Evolutionary conservation across 1,284 basidiomycete species (phyloP).

Genomic region (Heterobasidion parviporum): DNA sequence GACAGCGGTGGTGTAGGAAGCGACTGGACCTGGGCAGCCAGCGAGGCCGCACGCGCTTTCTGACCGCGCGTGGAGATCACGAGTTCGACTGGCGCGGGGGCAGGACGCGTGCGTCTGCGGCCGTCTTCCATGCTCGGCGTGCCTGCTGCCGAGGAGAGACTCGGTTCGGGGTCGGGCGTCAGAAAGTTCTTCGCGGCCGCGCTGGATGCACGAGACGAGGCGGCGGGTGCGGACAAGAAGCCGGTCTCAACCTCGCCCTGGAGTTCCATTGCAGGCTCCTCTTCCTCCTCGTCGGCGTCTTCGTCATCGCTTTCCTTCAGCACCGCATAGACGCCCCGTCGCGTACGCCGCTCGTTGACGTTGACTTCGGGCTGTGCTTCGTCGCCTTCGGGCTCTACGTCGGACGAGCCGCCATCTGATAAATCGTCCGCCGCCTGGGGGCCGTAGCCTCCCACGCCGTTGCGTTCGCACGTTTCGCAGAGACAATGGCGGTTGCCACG

Average conservation of each 20-base stretch:
- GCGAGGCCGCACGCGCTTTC: conserved; percentile 26
- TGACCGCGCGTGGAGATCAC: conserved; percentile 55
- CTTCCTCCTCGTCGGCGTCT: conserved; percentile 33
- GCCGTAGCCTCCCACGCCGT: conserved; percentile 66
- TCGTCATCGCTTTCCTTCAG: conserved; percentile 22
- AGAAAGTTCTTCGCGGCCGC: conserved; percentile 21
- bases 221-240: conserved; percentile 22
- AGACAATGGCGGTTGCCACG: conserved; percentile 81
- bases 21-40: conserved; percentile 15
- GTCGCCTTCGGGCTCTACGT: conserved; percentile 25
- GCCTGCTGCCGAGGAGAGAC: not conserved
- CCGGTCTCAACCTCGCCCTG: conserved; percentile 18
- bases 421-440: conserved; percentile 41
- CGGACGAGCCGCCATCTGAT: conserved; percentile 21
- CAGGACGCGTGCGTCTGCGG: conserved; percentile 8
- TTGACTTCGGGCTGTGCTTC: conserved; percentile 30
- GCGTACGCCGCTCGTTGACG: conserved; percentile 66
- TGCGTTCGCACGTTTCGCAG: conserved; percentile 83
- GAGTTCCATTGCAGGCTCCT: conserved; percentile 29
- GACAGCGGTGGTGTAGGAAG: conserved; percentile 27
- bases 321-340: conserved; percentile 69
- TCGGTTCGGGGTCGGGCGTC: conserved; percentile 24
- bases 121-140: conserved; percentile 1
- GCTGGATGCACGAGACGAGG: conserved; percentile 10
- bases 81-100: conserved; percentile 32